phyloP scores from a whole-genome alignment of 345 rosid species.

The Dipteronia dyeriana region DNA sequence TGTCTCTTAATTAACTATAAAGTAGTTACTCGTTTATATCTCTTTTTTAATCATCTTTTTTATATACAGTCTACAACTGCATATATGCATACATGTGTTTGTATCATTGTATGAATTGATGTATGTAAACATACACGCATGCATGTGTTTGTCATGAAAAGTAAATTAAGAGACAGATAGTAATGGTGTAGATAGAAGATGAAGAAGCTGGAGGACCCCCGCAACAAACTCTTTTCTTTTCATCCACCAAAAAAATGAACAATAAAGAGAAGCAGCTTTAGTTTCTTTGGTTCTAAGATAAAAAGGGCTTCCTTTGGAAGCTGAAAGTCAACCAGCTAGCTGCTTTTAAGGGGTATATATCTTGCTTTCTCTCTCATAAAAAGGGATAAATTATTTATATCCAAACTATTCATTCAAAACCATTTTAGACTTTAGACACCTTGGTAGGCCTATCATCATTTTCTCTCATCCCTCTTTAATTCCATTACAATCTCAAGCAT shows the following conservation, averaged over 20 bases:
- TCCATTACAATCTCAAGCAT: too few species aligned
- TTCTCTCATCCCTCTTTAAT: too few species aligned
- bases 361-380: constrained; percentile 13
- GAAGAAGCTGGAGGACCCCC: neutral
- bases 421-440: constrained; percentile 7
- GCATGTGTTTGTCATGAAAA: neutral
- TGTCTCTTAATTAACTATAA: neutral
- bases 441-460: neutral
- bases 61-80: neutral
- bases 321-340: constrained; percentile 36
- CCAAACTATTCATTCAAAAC: constrained; percentile 2
- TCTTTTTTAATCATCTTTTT: neutral
- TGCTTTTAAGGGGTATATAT: constrained; percentile 17
- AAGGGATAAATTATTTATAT: neutral
- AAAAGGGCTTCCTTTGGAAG: constrained; percentile 11
- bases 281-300: constrained; percentile 23
- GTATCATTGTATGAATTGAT: neutral
- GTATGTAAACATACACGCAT: neutral
- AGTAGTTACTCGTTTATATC: constrained; percentile 8
- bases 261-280: constrained; percentile 29
- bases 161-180: neutral
- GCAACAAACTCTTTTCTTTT: neutral
- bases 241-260: constrained; percentile 10
- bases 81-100: neutral
- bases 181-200: neutral